Base-by-base conservation (phyloP, 2,329 filamentous ascomycete genomes). In the Thermothelomyces thermophilus region DNA sequence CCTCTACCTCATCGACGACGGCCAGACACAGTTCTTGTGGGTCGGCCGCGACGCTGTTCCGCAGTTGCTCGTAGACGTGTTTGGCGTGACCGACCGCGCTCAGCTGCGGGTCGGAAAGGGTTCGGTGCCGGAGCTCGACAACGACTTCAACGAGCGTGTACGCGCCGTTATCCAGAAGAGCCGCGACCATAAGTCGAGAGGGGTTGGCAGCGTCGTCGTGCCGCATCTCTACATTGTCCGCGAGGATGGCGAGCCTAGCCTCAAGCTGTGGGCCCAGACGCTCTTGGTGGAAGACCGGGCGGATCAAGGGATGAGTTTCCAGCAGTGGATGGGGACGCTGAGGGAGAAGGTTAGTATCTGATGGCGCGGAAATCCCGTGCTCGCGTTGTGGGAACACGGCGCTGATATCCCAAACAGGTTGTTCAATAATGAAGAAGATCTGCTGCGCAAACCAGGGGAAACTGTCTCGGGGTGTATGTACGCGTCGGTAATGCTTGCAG, bases 1-100 rank as follows among this genome's bases (percentile, higher is more conserved):
- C 24, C 73, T 98, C 16, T 98, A 98, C 68, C 79, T 98, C 51
- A 93, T 98, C 61, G 93, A 98, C 62, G 93, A 98, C 63, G 90
- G 90, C 2, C 91, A 96, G 69, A 96, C 89, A 5, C 93, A 98
- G 66, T 98, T 98, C 77, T 71, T 98, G 41, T 98, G 93, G 93
- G 79, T 97, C 17, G 93, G 93, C 13, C 83, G 90, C 31, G 91
- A 98, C 59, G 86, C 91, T 1, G 89, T 98, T 24, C 89, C 90
- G 1, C 89, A 95, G 64, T 77, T 98, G 28, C 74, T 97, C 35
- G 70, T 78, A 46, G 93, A 98, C 62, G 91, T 97, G 5, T 98
- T 98, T 66, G 91, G 90, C 20, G 77, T 93, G 10, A 76, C 84
- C 40, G 90, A 96, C 68, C 83, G 87, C 64, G 83, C 82, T 34